A percentile compares a stretch with the other conserved stretches of the same genome.
phyloP scores from a whole-genome alignment of 1,284 basidiomycete species.

The Cystobasidium slooffiae region DNA sequence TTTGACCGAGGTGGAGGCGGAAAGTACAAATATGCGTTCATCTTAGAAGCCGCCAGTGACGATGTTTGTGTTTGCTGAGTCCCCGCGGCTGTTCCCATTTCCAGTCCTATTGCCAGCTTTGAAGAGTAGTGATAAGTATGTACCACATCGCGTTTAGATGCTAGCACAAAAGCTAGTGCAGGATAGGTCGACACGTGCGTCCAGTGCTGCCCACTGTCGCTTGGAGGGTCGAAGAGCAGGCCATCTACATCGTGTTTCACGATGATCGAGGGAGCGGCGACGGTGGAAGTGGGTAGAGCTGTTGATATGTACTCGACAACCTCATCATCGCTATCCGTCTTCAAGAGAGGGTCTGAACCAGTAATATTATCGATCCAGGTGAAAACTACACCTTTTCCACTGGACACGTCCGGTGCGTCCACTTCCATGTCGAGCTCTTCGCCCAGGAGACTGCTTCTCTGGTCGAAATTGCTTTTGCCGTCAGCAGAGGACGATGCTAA shows the following conservation, averaged over 20 bases:
- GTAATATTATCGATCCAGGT: constrained; percentile 65
- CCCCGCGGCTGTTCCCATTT: constrained; percentile 56
- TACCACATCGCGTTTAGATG: constrained; percentile 85
- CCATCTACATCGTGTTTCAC: constrained; percentile 84
- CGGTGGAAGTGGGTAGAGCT: neutral
- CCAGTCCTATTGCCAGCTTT: constrained; percentile 73
- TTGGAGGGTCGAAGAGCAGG: constrained; percentile 64
- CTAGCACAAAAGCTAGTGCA: constrained; percentile 89
- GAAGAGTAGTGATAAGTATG: constrained; percentile 73
- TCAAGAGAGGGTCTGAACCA: constrained; percentile 14
- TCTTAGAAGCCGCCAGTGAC: constrained; percentile 21
- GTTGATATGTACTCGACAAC: constrained; percentile 42
- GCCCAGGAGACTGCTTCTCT: constrained; percentile 71
- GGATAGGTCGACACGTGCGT: constrained; percentile 77
- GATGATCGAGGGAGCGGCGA: constrained; percentile 59
- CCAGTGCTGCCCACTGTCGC: constrained; percentile 63
- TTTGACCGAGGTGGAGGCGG: constrained; percentile 41
- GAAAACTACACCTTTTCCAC: constrained; percentile 66
- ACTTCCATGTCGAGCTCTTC: constrained; percentile 84
- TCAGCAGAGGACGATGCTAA: constrained; percentile 63
- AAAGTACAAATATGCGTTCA: constrained; percentile 43
- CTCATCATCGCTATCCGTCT: constrained; percentile 40
- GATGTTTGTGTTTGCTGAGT: neutral
- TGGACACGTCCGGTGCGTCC: constrained; percentile 62
- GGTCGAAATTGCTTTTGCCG: constrained; percentile 65